These are phyloP conservation scores for Phytophthora podocarpi DNA, from an alignment of 352 stramenopile species.

Conservation along the genomic window DNA sequence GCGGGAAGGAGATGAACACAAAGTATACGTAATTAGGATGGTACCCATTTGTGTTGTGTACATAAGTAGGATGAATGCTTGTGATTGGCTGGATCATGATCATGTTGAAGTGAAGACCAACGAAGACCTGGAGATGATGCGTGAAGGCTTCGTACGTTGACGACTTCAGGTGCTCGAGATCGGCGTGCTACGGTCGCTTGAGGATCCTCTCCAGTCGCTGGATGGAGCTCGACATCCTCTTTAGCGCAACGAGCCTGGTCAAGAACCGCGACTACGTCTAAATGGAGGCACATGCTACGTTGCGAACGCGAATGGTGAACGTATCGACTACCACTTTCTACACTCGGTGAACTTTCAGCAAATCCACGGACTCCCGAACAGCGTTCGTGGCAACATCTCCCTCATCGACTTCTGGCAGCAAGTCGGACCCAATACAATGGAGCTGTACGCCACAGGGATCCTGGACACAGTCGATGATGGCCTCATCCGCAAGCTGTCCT, in stretches of 20 bases:
- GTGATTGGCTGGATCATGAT: too few relatives aligned
- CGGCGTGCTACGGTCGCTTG: slow-evolving; percentile 31
- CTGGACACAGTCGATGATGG: slow-evolving; percentile 38
- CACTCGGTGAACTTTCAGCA: slow-evolving; percentile 43
- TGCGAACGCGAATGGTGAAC: slow-evolving; percentile 29
- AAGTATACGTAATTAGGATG: not conserved
- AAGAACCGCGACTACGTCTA: slow-evolving; percentile 46
- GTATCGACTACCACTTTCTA: slow-evolving; percentile 40
- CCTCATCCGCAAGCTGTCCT: slow-evolving; percentile 51
- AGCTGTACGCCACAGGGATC: slow-evolving; percentile 46
- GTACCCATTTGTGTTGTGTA: too few relatives aligned
- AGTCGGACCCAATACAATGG: slow-evolving; percentile 41
- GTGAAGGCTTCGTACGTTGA: slow-evolving; percentile 43
- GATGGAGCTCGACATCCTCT: slow-evolving; percentile 55
- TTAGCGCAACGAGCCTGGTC: slow-evolving; percentile 42
- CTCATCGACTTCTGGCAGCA: slow-evolving; percentile 52
- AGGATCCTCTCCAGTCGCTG: slow-evolving; percentile 43
- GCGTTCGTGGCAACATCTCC: slow-evolving; percentile 52
- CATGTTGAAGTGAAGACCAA: too few relatives aligned
- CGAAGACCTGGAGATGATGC: slow-evolving; percentile 40
- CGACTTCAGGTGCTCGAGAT: slow-evolving; percentile 41
- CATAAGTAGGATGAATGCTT: slow-evolving; percentile 2
- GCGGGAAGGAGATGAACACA: not conserved
- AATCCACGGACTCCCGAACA: slow-evolving; percentile 40
- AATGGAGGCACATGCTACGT: slow-evolving; percentile 36